Evolutionary conservation across 164 flowering plant species (phyloP), one percentile per base, ranked within the genome.

Genomic region (Echeveria elegans): DNA sequence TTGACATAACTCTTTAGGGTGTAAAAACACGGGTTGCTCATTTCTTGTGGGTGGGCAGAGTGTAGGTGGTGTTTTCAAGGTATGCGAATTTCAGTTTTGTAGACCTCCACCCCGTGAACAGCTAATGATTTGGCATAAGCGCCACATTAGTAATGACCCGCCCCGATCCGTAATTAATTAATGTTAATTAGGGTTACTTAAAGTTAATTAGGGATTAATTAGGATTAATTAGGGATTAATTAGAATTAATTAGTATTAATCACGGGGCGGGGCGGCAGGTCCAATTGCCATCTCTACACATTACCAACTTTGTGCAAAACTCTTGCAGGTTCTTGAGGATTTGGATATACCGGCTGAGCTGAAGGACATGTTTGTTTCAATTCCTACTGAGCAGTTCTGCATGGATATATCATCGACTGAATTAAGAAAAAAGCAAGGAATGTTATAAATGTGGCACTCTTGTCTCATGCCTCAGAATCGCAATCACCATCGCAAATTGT

Each of bases 341-440:
- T 62, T 89, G 66, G 86, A 83, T 45, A 81, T 91, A 63, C 97
- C 97, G 40, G 77, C 73, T 65, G 89, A 77, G 71, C 66, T 94
- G 56, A 80, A 61, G 71, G 96, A 84, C 74, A 78, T 91, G 89
- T 91, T 95, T n/a, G n/a, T n/a, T n/a, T n/a, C n/a, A n/a, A n/a
- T 94, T 72, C 96, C 99, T 38, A 77, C 71, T 34, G 97, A 88
- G 62, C 80, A 36, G 60, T 95, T 95, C 68, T 85, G 86, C n/a
- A 75, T 95, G 85, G 92, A 94, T 72, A 83, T 89, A 66, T 94
- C 95, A 34, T 94, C 94, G 11, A 91, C 94, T 23, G 90, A 94
- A 66, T 69, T 94, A 66, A 77, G 96, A 74, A 81, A 77, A 66
- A 69, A 69, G 2, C 38, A 8, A 47, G 82, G 86, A 65, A 48